Base-by-base conservation (phyloP, 257 asterid genomes). In the Lycium ferocissimum region DNA sequence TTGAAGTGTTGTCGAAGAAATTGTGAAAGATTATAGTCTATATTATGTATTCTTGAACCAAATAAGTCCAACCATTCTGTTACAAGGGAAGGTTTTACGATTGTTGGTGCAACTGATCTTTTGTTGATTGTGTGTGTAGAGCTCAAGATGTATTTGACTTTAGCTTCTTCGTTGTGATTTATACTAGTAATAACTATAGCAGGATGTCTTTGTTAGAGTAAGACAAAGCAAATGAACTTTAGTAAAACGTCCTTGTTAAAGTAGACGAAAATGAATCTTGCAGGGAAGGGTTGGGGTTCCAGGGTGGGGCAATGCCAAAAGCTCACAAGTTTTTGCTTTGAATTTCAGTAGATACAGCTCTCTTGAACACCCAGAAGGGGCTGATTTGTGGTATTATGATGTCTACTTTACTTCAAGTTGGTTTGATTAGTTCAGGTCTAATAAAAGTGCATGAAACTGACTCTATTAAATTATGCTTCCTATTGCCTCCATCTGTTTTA, bases 401-500 rank as follows among this genome's bases (percentile, higher is more conserved):
- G 45, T 49, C 13, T 49, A 5, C 35, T 20, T 75, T 47, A 20
- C 58, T 75, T 22, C 6, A 59, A 47, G 8, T 45, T 20, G n/a
- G 81, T 75, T 75, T 49, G 22, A 75, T 75, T 75, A 47, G 61
- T 75, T 75, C 43, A 20, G n/a, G 13, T 75, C 81, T 75, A 6
- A 20, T 49, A 20, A 20, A 75, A 7, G 22, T 7, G 63, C 22
- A 51, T 51, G 47, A 76, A 76, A 7, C 5, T 17, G 9, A 47
- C 17, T 5, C 17, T 71, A 9, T n/a, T 43, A 43, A 2, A 10
- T 6, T 73, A 20, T 76, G 45, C 47, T 3, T 76, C 43, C 81
- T 47, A 20, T 75, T 7, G 47, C 47, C 65, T 51, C 26, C 26
- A 26, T 76, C 63, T 51, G 12, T 51, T 76, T 76, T 35, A 53